Evolutionary conservation across 208 protist species (phyloP).

Genomic region (Trypanosoma grayi): DNA sequence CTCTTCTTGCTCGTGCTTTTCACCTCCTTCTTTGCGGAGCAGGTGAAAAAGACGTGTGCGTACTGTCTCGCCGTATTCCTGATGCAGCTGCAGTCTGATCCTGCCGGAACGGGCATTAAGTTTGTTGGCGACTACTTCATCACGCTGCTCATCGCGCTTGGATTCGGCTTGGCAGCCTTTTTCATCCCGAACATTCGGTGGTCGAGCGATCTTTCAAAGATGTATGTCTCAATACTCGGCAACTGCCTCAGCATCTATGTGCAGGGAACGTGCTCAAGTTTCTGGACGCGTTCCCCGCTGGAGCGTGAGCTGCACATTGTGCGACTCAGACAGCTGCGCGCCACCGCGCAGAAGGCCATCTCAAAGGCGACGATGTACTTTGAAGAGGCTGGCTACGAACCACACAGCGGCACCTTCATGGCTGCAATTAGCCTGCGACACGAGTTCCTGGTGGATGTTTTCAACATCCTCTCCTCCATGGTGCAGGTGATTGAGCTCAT

Average conservation of each 20-base stretch:
- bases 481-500: conserved; percentile 81
- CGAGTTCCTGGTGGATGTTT: conserved; percentile 69
- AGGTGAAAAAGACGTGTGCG: conserved; percentile 87
- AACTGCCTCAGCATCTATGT: conserved; percentile 86
- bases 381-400: conserved; percentile 79
- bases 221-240: conserved; percentile 73
- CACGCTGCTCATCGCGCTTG: conserved; percentile 67
- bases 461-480: conserved; percentile 79
- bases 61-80: conserved; percentile 78
- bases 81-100: conserved; percentile 74
- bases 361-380: conserved; percentile 59
- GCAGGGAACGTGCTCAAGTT: conserved; percentile 80
- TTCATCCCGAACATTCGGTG: conserved; percentile 86
- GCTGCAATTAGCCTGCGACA: conserved; percentile 57
- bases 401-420: conserved; percentile 69
- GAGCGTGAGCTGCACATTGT: conserved; percentile 88
- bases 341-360: conserved; percentile 70
- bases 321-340: conserved; percentile 75
- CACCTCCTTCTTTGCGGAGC: conserved; percentile 78
- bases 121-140: conserved; percentile 78
- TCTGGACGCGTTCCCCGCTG: conserved; percentile 70
- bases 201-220: conserved; percentile 75
- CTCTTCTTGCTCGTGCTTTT: conserved; percentile 79
- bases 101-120: conserved; percentile 39
- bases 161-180: conserved; percentile 75